Evolutionary conservation across 805 yeast genomes (phyloP), one percentile per base, ranked within the genome.

Genomic region (Clavispora fructus): DNA sequence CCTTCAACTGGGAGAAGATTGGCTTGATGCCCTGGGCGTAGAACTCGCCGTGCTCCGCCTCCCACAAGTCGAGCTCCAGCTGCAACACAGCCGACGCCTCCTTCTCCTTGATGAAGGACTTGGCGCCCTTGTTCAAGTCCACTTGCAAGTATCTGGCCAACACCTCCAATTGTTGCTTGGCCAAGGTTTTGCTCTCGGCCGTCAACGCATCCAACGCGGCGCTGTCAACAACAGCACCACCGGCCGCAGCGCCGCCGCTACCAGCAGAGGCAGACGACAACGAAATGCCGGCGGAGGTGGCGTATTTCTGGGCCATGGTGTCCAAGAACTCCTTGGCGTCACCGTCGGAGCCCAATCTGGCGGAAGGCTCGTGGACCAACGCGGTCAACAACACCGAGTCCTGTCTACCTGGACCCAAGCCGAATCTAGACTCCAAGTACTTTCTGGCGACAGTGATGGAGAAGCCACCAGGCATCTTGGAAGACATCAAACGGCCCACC

Each of bases 401-500:
- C 74, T 92, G 98, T 76, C 98, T 85, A 59, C 97, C 97, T 40
- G 87, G 52, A 55, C 87, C 95, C 59, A 94, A 79, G 57, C 99
- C 99, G 87, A 87, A 94, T 68, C 92, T 82, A 39, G 91, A 64
- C 73, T 87, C 91, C 66, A 94, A 80, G 72, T 94, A 87, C 68
- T 91, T 89, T 77, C 97, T 85, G 43, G 96, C 95, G 54, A 79
- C 75, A 51, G 97, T 85, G 58, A 92, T 84, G 41, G 95, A 86
- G 71, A 92, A 94, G 17, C 99, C 99, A 79, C 99, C 99, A 45
- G 99, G 98, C 98, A 94, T 94, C 75, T 94, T 94, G 27, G 97
- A 85, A 10, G 98, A 83, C 75, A 91, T 86, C 62, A 94, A 78
- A 72, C 97, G 85, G 52, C 96, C 87, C 53, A 92, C 76, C 60